Base-by-base conservation (phyloP, 495 filamentous ascomycete genomes). In the Tirmania nivea region DNA sequence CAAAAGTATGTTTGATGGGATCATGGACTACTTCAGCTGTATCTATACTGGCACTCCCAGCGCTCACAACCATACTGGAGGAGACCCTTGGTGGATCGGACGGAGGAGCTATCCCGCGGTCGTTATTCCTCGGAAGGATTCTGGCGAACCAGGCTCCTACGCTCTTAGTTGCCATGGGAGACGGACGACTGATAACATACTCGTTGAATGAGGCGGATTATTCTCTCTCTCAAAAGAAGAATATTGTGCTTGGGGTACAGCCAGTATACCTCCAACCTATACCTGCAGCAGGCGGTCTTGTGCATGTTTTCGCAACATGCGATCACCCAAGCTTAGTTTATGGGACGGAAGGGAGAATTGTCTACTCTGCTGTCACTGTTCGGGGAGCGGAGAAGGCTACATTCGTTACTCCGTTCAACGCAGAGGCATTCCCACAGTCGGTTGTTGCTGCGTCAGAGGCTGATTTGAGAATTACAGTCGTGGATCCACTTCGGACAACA, bases 291-390 rank as follows among this genome's bases (percentile, higher is more conserved):
- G 55, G 65, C 35, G 70, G 72, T 14, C 62, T 84, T 1, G 83
- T 74, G 63, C 93, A 84, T 64, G 82, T 99, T 0, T 93, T 99
- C 60, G 85, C 88, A 1, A 89, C 83, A 0, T 94, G 86, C 59
- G 90, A 96, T 57, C 84, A 95, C 60, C 84, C 90, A 14, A 93
- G 83, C 58, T 65, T 99, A 50, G 92, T 96, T 51, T 95, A 96
- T 59, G 81, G 80, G 16, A 78, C 80, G 7, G 86, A 96, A 61
- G 85, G 82, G 1, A 75, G 88, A 10, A 80, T 94, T 31, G 79
- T 94, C 8, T 99, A 90, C 71, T 93, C 86, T 16, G 86, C 92
- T 1, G 81, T 95, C n/a, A 96, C 93, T 51, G 14, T 45, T 3
- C 12, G 17, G 39, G 17, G 39, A 14, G 86, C 87, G 1, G 84